Conservation (phyloP, 106 monocot species). For the Xerophyta viscosa region DNA sequence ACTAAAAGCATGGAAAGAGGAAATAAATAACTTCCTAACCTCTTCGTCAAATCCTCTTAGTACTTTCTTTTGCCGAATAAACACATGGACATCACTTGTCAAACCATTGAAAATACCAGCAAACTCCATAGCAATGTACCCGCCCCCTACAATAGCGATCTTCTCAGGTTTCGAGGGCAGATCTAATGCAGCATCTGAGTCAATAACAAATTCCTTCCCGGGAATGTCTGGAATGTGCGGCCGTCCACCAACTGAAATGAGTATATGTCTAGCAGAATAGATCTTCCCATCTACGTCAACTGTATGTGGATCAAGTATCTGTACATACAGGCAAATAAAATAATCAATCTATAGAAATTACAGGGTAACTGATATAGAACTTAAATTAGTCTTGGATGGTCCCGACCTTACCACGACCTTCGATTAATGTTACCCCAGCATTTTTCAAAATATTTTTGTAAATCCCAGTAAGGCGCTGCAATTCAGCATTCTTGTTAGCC, state of each 20-base stretch:
- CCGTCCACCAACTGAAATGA: conserved; percentile 86
- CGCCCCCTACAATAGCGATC: conserved; percentile 98
- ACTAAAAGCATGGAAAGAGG: not conserved
- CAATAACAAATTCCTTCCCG: conserved; percentile 85
- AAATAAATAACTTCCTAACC: conserved; percentile 29
- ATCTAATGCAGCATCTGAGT: conserved; percentile 92
- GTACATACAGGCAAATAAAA: conserved; percentile 7
- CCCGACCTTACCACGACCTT: conserved; percentile 95
- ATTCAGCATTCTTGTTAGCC: conserved; percentile 93
- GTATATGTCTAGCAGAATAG: conserved; percentile 83
- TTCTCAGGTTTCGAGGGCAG: conserved; percentile 74
- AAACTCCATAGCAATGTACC: conserved; percentile 96
- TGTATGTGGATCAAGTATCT: conserved; percentile 88
- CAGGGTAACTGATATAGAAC: not conserved
- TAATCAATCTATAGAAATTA: not conserved
- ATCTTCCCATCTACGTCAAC: conserved; percentile 90
- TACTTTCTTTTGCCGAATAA: conserved; percentile 96
- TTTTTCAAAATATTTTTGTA: conserved; percentile 85
- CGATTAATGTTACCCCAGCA: conserved; percentile 80
- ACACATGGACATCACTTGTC: conserved; percentile 88
- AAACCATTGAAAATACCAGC: conserved; percentile 97
- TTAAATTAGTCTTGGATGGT: conserved; percentile 8
- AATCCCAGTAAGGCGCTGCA: conserved; percentile 83
- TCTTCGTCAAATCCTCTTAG: conserved; percentile 98
- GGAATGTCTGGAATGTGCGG: conserved; percentile 85